Evolutionary conservation across 768 basidiomycete species (phyloP).

Genomic region (Paxillus rubicundulus): DNA sequence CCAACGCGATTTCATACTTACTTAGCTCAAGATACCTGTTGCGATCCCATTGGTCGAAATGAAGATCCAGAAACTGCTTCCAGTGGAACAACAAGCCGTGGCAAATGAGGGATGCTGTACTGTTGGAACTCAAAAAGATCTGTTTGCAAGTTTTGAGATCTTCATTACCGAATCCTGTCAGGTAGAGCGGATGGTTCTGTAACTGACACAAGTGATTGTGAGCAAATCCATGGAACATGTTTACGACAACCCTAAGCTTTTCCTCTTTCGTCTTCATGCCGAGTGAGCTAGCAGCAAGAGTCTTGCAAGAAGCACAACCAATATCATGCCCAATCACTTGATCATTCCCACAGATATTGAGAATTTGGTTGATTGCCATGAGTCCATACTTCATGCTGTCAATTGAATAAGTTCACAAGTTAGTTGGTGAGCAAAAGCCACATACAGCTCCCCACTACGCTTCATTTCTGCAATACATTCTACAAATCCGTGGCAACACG

Average conservation of each 20-base stretch:
- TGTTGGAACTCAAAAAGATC: constrained; percentile 15
- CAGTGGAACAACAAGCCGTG: constrained; percentile 16
- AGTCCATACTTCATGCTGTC: not conserved
- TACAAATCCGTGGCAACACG: constrained; percentile 35
- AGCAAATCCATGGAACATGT: constrained; percentile 20
- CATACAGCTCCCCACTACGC: constrained; percentile 30
- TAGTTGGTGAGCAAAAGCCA: not conserved
- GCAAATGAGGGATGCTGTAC: not conserved
- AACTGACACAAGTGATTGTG: constrained; percentile 21
- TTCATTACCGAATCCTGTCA: constrained; percentile 13
- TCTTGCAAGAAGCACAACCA: constrained; percentile 24
- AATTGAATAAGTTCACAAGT: no score
- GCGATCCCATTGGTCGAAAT: constrained; percentile 6
- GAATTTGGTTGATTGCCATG: constrained; percentile 18
- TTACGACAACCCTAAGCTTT: constrained; percentile 12
- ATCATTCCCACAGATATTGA: constrained; percentile 17
- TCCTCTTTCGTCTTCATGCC: constrained; percentile 2
- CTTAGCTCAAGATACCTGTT: constrained; percentile 3
- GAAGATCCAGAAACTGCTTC: constrained; percentile 7
- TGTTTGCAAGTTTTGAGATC: constrained; percentile 17
- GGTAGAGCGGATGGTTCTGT: constrained; percentile 9
- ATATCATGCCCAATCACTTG: constrained; percentile 26
- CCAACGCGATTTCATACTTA: not conserved
- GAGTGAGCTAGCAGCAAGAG: constrained; percentile 15
- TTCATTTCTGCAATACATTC: constrained; percentile 34